phyloP scores from a whole-genome alignment of 2,329 filamentous ascomycete species.

The Colletotrichum lentis region DNA sequence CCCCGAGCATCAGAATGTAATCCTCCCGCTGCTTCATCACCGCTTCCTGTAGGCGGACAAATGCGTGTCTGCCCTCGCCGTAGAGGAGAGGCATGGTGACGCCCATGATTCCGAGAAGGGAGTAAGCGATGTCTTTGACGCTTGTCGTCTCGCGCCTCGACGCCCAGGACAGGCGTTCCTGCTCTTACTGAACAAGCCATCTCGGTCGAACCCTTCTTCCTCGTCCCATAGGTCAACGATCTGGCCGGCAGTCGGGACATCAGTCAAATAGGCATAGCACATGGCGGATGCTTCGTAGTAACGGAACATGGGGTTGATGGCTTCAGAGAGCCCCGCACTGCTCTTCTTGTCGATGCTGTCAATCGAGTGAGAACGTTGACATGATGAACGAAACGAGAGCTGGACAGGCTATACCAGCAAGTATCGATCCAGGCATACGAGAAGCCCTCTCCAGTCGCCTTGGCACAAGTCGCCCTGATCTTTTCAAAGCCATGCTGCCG shows the following conservation, averaged over 20 bases:
- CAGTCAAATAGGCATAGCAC: conserved; percentile 43
- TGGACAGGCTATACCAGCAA: conserved; percentile 38
- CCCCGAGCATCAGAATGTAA: conserved; percentile 6
- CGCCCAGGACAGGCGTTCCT: conserved; percentile 43
- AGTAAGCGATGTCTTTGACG: conserved; percentile 42
- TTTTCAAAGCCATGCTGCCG: conserved; percentile 37
- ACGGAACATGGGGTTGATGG: conserved; percentile 40
- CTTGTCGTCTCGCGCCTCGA: conserved; percentile 40
- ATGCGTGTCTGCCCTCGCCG: conserved; percentile 41
- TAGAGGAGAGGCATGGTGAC: conserved; percentile 43
- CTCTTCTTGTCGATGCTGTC: conserved; percentile 43
- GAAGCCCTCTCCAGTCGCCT: conserved; percentile 40
- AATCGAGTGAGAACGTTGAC: not conserved
- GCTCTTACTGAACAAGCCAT: conserved; percentile 6
- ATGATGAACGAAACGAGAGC: not conserved
- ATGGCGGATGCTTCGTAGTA: conserved; percentile 38
- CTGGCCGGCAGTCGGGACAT: conserved; percentile 8
- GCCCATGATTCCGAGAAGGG: conserved; percentile 43
- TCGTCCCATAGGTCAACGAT: conserved; percentile 7
- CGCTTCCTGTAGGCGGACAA: conserved; percentile 38
- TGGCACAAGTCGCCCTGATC: conserved; percentile 38
- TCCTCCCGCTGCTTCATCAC: conserved; percentile 14
- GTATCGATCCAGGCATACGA: conserved; percentile 44
- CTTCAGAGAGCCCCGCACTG: conserved; percentile 38
- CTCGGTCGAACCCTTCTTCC: not conserved